Evolutionary conservation across 148 eudicot genomes (phyloP), one percentile per base, ranked within the genome.

Genomic region (Limonium bicolor): DNA sequence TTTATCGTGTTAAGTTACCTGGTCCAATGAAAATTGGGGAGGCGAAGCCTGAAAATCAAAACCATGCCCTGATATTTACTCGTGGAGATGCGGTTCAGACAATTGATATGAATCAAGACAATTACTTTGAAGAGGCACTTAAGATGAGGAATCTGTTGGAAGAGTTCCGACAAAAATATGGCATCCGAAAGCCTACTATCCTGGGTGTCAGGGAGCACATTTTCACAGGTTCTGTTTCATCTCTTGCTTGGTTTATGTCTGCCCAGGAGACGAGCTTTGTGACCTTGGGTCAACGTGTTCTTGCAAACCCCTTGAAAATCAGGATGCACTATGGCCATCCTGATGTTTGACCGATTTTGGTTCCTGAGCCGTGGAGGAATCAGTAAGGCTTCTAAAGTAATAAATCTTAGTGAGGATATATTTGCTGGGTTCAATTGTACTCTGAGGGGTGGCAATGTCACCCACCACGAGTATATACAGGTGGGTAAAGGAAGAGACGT

Each of bases 71-170:
- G 33, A 77, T 77, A 26, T 77, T 77, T 49, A 73, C 85, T 5
- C 77, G 85, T 32, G 85, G 85, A 38, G 85, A 77, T 65, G 86
- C 77, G 52, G 46, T 78, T 66, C 80, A 78, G 56, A 73, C 86
- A n/a, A 78, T 78, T 54, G 86, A 78, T 53, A 78, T 78, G 86
- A 78, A 78, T 36, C 86, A 78, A 77, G 86, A 78, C 46, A 78
- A 78, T 54, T 78, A 78, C 68, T 73, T 78, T 80, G 86, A 78
- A 59, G 86, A 78, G 56, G 86, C 86, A 56, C 65, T 78, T 25
- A 78, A 78, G 57, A 73, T 78, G 80, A 73, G 86, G 51, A 78
- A 78, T 59, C 41, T 78, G 50, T 65, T 78, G 39, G 63, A 78
- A 78, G 86, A 78, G 45, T 78, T 78, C 51, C 69, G 20, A 38